Percentiles rank a stretch among this genome's conserved stretches.
phyloP scores from a whole-genome alignment of 2,329 filamentous ascomycete species.

The Blastomyces gilchristii region DNA sequence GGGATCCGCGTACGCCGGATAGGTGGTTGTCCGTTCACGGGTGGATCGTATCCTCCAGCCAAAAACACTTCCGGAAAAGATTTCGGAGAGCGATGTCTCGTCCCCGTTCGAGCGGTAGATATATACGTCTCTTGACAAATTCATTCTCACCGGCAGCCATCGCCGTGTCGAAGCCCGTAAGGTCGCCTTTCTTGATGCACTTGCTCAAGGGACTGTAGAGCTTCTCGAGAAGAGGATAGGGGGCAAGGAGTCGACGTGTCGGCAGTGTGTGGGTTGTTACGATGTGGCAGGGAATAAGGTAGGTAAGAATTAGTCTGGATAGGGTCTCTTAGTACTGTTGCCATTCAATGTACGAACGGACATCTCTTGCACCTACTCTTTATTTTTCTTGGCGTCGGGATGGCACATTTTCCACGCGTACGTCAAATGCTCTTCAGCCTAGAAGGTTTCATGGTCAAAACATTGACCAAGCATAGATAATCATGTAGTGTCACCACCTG shows the following conservation, averaged over 20 bases:
- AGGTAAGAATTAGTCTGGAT: conserved; percentile 73
- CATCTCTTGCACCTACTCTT: conserved; percentile 52
- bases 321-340: conserved; percentile 18
- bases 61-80: conserved; percentile 86
- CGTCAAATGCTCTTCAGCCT: conserved; percentile 71
- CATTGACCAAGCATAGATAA: neutral
- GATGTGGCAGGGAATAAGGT: conserved; percentile 86
- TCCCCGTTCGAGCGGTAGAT: conserved; percentile 83
- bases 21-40: conserved; percentile 56
- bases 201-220: conserved; percentile 68
- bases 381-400: conserved; percentile 59
- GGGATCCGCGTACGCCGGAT: conserved; percentile 64
- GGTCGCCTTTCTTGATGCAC: conserved; percentile 73
- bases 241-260: conserved; percentile 56
- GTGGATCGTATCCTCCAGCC: conserved; percentile 67
- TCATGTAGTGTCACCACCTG: neutral
- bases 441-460: neutral
- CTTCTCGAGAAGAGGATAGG: conserved; percentile 63
- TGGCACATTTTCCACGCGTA: conserved; percentile 77
- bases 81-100: conserved; percentile 89
- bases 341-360: neutral
- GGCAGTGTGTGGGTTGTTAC: conserved; percentile 81
- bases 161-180: conserved; percentile 73
- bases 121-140: conserved; percentile 86
- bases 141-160: conserved; percentile 76